phyloP scores from a whole-genome alignment of 73 alveolate genomes.

The Paramecium sonneborni region DNA sequence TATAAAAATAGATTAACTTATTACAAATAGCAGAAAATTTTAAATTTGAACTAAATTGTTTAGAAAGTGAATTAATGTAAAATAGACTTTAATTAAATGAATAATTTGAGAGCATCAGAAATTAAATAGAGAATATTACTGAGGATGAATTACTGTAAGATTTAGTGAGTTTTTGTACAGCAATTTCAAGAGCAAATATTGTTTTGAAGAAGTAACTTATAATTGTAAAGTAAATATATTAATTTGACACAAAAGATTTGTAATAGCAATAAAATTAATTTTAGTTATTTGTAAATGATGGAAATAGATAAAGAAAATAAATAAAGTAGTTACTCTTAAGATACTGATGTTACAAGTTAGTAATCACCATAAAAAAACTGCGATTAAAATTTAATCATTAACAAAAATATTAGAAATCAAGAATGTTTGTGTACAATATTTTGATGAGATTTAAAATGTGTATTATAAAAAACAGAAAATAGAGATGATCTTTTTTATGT shows the following conservation, averaged over 20 bases:
- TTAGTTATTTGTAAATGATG: background rate
- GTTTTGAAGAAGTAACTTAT: background rate
- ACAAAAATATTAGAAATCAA: background rate
- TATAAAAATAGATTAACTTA: background rate
- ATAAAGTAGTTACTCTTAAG: background rate
- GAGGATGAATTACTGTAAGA: background rate
- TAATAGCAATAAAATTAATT: background rate
- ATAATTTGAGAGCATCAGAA: background rate
- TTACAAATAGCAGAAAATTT: slow-evolving; percentile 8
- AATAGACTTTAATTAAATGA: background rate
- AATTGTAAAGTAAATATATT: background rate
- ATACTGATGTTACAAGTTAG: slow-evolving; percentile 6
- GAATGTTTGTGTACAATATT: background rate
- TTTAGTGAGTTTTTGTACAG: background rate
- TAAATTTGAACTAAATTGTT: background rate
- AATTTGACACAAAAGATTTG: background rate
- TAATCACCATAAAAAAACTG: background rate
- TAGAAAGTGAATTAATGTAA: background rate
- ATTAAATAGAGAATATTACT: background rate
- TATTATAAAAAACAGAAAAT: background rate
- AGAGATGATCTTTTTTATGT: background rate
- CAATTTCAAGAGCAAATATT: background rate
- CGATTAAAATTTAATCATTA: background rate
- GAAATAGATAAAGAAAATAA: background rate
- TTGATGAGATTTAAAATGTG: background rate